phyloP scores from a whole-genome alignment of 305 asterid species.

The Striga hermonthica region DNA sequence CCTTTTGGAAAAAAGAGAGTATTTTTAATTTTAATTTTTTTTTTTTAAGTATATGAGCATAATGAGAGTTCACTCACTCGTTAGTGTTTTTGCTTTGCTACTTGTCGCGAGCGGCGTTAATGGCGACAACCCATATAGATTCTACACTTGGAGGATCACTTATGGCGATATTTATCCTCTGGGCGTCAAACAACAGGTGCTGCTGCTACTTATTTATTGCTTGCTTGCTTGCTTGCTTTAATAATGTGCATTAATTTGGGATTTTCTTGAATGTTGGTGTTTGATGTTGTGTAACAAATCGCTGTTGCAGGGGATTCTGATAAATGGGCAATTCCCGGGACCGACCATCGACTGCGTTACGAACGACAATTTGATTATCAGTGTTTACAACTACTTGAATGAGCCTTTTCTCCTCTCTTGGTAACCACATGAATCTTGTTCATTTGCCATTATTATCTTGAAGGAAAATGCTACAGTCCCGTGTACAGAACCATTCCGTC shows the following conservation, averaged over 20 bases:
- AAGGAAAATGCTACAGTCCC: too few species aligned
- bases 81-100: constrained; percentile 34
- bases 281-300: constrained; percentile 4
- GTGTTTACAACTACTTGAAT: constrained; percentile 69
- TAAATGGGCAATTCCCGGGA: constrained; percentile 94
- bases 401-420: constrained; percentile 91
- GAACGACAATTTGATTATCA: constrained; percentile 92
- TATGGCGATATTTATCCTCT: constrained; percentile 75
- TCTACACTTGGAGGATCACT: constrained; percentile 78
- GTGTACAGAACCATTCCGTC: too few species aligned
- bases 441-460: not conserved
- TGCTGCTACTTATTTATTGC: not conserved
- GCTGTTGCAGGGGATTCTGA: constrained; percentile 76
- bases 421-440: constrained; percentile 39
- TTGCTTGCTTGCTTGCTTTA: not conserved
- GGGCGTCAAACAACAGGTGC: constrained; percentile 86
- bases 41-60: not conserved
- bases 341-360: constrained; percentile 92
- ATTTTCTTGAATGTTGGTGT: constrained; percentile 15
- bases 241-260: constrained; percentile 15
- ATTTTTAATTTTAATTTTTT: too few species aligned
- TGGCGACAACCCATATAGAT: constrained; percentile 80
- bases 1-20: not conserved
- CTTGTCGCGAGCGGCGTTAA: constrained; percentile 36
- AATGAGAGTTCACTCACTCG: constrained; percentile 42